Conservation (phyloP, 2,329 filamentous ascomycete species). For the Xylaria multiplex region DNA sequence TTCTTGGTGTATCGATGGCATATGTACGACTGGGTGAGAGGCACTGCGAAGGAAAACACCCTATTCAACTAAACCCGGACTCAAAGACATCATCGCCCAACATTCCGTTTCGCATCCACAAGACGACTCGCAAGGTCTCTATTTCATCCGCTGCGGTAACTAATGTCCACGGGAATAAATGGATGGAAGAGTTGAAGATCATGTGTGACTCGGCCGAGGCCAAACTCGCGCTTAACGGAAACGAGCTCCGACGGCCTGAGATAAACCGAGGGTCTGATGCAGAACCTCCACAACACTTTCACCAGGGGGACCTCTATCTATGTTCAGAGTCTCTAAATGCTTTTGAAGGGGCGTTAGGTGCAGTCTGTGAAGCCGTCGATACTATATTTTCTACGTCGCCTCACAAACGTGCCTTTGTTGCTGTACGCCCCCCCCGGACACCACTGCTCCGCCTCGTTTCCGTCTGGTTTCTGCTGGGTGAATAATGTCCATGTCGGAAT, state of each 20-base stretch:
- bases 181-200: slow-evolving; percentile 90
- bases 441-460: slow-evolving; percentile 88
- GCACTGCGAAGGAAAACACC: slow-evolving; percentile 75
- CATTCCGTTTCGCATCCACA: slow-evolving; percentile 85
- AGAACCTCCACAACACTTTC: slow-evolving; percentile 67
- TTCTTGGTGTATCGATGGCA: slow-evolving; percentile 83
- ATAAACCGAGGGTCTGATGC: slow-evolving; percentile 63
- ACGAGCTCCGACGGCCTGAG: slow-evolving; percentile 78
- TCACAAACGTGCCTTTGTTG: slow-evolving; percentile 85
- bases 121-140: slow-evolving; percentile 76
- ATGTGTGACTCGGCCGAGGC: slow-evolving; percentile 86
- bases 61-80: slow-evolving; percentile 71
- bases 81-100: slow-evolving; percentile 62
- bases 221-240: slow-evolving; percentile 79
- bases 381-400: slow-evolving; percentile 73
- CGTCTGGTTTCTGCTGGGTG: slow-evolving; percentile 97
- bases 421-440: slow-evolving; percentile 90
- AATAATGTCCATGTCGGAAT: slow-evolving; percentile 99
- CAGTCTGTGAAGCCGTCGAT: slow-evolving; percentile 93
- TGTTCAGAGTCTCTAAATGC: slow-evolving; percentile 86
- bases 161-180: slow-evolving; percentile 88
- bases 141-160: slow-evolving; percentile 82
- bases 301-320: slow-evolving; percentile 91
- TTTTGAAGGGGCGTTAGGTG: slow-evolving; percentile 90
- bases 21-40: slow-evolving; percentile 90